phyloP scores from a whole-genome alignment of 495 filamentous ascomycete species.

The Aspergillus ellipticus region DNA sequence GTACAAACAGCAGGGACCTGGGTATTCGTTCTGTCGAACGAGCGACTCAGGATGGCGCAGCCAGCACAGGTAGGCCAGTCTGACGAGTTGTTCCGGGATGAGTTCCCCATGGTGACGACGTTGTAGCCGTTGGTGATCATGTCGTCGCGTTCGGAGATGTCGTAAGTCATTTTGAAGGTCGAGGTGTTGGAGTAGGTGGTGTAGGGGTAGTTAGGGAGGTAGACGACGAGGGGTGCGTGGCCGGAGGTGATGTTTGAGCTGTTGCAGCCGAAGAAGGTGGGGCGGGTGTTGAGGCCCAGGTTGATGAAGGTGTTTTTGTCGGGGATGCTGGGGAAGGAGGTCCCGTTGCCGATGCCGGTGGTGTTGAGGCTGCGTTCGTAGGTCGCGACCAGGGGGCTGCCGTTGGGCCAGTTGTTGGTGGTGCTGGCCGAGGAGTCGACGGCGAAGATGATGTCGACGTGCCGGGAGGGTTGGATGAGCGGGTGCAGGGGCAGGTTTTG shows the following conservation, averaged over 20 bases:
- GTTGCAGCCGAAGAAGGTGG: constrained; percentile 91
- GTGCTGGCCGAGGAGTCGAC: constrained; percentile 82
- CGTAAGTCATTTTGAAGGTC: constrained; percentile 63
- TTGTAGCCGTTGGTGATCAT: constrained; percentile 82
- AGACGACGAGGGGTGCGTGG: constrained; percentile 70
- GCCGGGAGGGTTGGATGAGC: constrained; percentile 69
- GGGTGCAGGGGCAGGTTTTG: constrained; percentile 85
- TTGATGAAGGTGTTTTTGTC: constrained; percentile 82
- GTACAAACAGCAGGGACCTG: constrained; percentile 60
- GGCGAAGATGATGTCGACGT: constrained; percentile 85
- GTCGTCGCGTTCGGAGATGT: constrained; percentile 59
- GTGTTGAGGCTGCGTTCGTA: constrained; percentile 64
- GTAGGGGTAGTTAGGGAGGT: constrained; percentile 82
- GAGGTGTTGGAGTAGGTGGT: constrained; percentile 64
- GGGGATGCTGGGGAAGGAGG: constrained; percentile 74
- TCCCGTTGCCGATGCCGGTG: constrained; percentile 65
- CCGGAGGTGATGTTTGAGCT: constrained; percentile 49
- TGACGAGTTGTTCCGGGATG: constrained; percentile 50
- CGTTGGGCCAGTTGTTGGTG: constrained; percentile 63
- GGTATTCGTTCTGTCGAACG: constrained; percentile 59
- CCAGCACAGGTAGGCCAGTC: constrained; percentile 76
- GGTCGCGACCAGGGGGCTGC: constrained; percentile 73
- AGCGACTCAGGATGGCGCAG: constrained; percentile 72
- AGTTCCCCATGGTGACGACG: constrained; percentile 74
- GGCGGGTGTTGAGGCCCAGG: constrained; percentile 73